Conservation (phyloP, 2,329 filamentous ascomycete species). For the Diaporthe velutina region DNA sequence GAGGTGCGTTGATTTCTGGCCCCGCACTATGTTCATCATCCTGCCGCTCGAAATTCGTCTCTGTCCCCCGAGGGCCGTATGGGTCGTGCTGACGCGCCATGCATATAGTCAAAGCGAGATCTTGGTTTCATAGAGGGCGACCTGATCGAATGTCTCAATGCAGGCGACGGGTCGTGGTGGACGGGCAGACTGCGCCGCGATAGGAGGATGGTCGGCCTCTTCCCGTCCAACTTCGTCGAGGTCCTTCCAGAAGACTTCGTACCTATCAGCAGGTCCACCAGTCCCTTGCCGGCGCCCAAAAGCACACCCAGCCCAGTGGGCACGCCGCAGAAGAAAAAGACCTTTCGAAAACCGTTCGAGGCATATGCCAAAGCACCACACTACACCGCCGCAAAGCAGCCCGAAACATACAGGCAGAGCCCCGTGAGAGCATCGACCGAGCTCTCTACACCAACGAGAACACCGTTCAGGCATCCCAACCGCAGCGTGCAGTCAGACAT, state of each 20-base stretch:
- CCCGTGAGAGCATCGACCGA: constrained; percentile 53
- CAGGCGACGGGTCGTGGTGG: constrained; percentile 98
- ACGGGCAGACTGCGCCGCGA: constrained; percentile 92
- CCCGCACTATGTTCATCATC: background rate
- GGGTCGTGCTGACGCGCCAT: constrained; percentile 43
- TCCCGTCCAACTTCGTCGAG: constrained; percentile 97
- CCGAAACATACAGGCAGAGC: constrained; percentile 66
- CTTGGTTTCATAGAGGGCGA: constrained; percentile 98
- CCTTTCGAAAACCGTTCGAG: constrained; percentile 76
- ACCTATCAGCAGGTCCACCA: constrained; percentile 74
- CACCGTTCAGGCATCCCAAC: constrained; percentile 29
- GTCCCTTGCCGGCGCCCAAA: constrained; percentile 67
- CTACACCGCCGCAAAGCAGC: constrained; percentile 73
- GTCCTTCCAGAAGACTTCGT: constrained; percentile 88
- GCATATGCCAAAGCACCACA: constrained; percentile 76
- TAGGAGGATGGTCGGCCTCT: constrained; percentile 89
- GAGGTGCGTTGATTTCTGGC: constrained; percentile 66
- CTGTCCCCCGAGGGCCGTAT: background rate
- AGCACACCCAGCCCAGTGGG: constrained; percentile 67
- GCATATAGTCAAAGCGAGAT: constrained; percentile 82
- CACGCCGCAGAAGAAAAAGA: constrained; percentile 70
- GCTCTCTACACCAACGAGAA: constrained; percentile 6
- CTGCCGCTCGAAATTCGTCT: background rate
- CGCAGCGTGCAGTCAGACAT: constrained; percentile 43
- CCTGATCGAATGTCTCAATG: constrained; percentile 97